Evolutionary conservation across 441 rosid genomes (phyloP), one percentile per base, ranked within the genome.

Genomic region (Eruca vesicaria): DNA sequence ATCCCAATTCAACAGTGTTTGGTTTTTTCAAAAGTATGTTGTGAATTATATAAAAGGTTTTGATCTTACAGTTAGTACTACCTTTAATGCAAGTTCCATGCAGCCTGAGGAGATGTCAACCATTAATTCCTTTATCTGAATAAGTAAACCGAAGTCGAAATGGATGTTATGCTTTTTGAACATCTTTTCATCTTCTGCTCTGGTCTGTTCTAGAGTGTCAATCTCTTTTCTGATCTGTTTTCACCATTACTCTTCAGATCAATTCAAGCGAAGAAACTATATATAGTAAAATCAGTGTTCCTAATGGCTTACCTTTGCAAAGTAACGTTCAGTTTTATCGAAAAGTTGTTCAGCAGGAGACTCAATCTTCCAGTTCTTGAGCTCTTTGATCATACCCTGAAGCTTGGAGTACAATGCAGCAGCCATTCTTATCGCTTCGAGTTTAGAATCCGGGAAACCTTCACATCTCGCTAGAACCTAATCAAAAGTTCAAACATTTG

Each of bases 61-160:
- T 59, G 21, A 59, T 74, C 50, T 56, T 21, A 19, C 0, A 23
- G 60, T 61, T 2, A 43, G 56, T 18, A 18, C 2, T 85, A 91
- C 97, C 96, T 87, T 89, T 62, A 96, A 80, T 41, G 93, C 93
- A 59, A 89, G 76, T 76, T 96, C 99, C 93, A 93, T 96, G 82
- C 97, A 89, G 85, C 85, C 84, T 20, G 98, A 91, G 61, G 97
- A 96, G 82, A 93, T 82, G 82, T 96, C 98, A 73, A 96, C 97
- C 84, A 88, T 85, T 58, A 86, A 69, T 81, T 96, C 99, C 84
- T 88, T 96, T 70, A 91, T 82, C 74, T 79, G 87, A 43, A 87
- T 66, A 5, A 93, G 86, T 58, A 91, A 66, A 35, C 80, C 77
- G 81, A 96, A 93, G 82, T 96, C 93, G 62, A 96, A 90, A 12